Evolutionary conservation across 805 yeast species (phyloP), one percentile per base, ranked within the genome.

Genomic region (Yamadazyma kitorensis): DNA sequence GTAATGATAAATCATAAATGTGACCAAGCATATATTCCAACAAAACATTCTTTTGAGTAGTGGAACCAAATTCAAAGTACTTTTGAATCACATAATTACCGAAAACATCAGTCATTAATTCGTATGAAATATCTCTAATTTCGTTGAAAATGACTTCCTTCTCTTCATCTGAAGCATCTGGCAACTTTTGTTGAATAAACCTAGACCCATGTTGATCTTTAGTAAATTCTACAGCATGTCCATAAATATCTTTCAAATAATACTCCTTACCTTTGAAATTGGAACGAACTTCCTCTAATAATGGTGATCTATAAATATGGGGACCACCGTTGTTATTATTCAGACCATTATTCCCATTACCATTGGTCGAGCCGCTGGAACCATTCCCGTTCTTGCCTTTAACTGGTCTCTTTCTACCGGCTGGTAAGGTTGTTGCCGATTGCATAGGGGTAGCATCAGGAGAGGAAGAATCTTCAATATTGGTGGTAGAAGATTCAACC

Each of bases 131-230:
- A 16, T 78, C 81, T 49, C 88, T 68, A 23, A 93, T 80, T 59
- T 89, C 97, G 43, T 80, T 80, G 64, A 91, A 89, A 13, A 93
- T 76, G 12, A 75, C 78, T 49, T 84, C 94, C 49, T 82, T 84
- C 34, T 72, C 79, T 49, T 86, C 91, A 15, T 76, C 81, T 7
- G 58, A 48, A 0, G 94, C 80, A 6, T 57, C 59, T 10, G 80
- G 82, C 29, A 91, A 67, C 51, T 84, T 82, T 49, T 89, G 95
- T 62, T 93, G 99, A 44, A 93, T 91, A 51, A 91, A 93, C 44
- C 99, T 72, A 4, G 98, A 89, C 3, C 99, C 99, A 56, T 88
- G 94, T 61, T 93, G 99, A 61, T 93, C 98, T 46, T 86, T 86
- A 32, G 95, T 78, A 49, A 93, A 91, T 58, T 91, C 98, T 40